A percentile compares a stretch with the other conserved stretches of the same genome.
phyloP scores from a whole-genome alignment of 768 basidiomycete genomes.

The Sporobolomyces pararoseus region DNA sequence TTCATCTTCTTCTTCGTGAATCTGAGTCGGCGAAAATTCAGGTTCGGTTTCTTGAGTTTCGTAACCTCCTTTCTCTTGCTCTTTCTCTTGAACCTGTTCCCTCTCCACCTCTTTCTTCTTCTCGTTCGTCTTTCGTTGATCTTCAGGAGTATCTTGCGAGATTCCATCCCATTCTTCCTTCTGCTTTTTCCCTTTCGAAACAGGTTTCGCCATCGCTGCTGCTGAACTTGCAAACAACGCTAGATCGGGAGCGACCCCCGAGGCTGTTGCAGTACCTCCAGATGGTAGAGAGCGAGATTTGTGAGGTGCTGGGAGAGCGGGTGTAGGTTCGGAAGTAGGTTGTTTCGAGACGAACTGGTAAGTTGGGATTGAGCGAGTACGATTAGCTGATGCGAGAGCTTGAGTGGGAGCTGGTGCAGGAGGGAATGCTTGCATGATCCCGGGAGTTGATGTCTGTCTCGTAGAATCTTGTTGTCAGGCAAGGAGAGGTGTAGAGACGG shows the following conservation, averaged over 20 bases:
- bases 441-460: slow-evolving; percentile 5
- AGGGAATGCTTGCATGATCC: background rate
- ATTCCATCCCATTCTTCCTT: slow-evolving; percentile 18
- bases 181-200: background rate
- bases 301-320: background rate
- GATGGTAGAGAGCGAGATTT: background rate
- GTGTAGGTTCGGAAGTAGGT: no score
- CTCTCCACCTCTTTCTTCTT: no score
- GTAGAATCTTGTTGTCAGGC: no score
- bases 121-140: background rate
- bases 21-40: slow-evolving; percentile 13
- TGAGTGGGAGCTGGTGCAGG: slow-evolving; percentile 7
- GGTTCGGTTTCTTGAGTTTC: background rate
- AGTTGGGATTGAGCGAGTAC: background rate
- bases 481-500: no score
- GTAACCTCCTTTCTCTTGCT: background rate
- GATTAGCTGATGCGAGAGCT: background rate
- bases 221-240: slow-evolving; percentile 15
- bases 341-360: background rate
- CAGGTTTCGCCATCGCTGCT: slow-evolving; percentile 14
- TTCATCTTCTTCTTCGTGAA: slow-evolving; percentile 1
- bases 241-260: background rate
- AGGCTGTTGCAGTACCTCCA: background rate
- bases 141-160: slow-evolving; percentile 15
- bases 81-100: background rate